Evolutionary conservation across 352 stramenopile genomes (phyloP).

Genomic region (Achlya hypogyna): DNA sequence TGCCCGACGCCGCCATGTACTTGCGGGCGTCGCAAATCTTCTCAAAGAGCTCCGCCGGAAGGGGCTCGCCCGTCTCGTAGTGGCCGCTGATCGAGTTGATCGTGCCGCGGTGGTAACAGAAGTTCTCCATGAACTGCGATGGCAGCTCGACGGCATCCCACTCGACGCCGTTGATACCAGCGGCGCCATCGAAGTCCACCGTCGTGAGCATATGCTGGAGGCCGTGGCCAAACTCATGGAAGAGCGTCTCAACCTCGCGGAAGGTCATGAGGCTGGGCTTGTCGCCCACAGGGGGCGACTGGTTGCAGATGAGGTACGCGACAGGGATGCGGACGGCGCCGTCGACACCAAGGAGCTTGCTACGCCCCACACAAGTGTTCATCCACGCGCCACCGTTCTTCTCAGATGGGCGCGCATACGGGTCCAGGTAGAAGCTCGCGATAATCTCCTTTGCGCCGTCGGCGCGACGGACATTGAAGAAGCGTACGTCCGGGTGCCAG

Average conservation of each 20-base stretch:
- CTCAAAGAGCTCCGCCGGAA: constrained; percentile 69
- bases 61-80: constrained; percentile 65
- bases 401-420: constrained; percentile 93
- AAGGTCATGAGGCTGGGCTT: constrained; percentile 39
- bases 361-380: constrained; percentile 76
- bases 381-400: constrained; percentile 57
- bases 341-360: constrained; percentile 33
- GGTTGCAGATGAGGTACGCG: constrained; percentile 63
- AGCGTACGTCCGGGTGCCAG: constrained; percentile 95
- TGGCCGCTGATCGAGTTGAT: constrained; percentile 78
- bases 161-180: constrained; percentile 84
- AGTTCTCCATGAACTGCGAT: constrained; percentile 97
- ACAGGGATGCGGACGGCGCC: constrained; percentile 28
- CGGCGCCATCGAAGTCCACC: constrained; percentile 95
- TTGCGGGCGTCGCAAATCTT: constrained; percentile 60
- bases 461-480: constrained; percentile 89
- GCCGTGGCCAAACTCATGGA: constrained; percentile 98
- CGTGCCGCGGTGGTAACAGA: constrained; percentile 86
- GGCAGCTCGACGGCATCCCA: constrained; percentile 94
- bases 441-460: constrained; percentile 79
- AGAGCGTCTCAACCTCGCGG: constrained; percentile 94
- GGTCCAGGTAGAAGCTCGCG: constrained; percentile 95
- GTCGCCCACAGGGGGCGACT: constrained; percentile 31
- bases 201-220: constrained; percentile 94
- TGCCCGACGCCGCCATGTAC: constrained; percentile 74